A percentile compares a stretch with the other conserved stretches of the same genome.
Conservation (phyloP, 2,329 filamentous ascomycete genomes). For the Tolypocladium guangdongense region DNA sequence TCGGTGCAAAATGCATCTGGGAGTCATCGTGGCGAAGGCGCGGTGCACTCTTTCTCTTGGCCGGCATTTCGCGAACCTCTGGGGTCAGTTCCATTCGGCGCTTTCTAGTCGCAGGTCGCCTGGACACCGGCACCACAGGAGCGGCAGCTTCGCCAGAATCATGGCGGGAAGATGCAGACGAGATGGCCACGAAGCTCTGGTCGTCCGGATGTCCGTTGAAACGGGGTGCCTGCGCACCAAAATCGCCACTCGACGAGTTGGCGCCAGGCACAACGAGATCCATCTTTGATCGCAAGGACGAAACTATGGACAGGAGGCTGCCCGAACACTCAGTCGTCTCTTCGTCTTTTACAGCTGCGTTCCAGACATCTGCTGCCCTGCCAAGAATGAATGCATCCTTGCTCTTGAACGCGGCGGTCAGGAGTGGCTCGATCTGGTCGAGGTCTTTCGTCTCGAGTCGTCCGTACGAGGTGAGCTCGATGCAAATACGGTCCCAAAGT, state of each 20-base stretch:
- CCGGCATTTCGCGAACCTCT: conserved; percentile 12
- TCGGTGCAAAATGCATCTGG: conserved; percentile 64
- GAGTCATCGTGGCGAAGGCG: conserved; percentile 69
- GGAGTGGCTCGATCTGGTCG: conserved; percentile 39
- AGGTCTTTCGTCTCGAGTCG: conserved; percentile 33
- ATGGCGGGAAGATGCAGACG: conserved; percentile 17
- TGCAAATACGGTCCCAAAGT: conserved; percentile 40
- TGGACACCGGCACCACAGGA: conserved; percentile 7
- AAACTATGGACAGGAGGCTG: conserved; percentile 50
- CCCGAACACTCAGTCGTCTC: conserved; percentile 53
- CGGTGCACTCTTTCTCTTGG: conserved; percentile 27
- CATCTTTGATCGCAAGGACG: conserved; percentile 43
- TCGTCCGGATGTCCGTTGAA: conserved; percentile 43
- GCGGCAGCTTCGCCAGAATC: conserved; percentile 8
- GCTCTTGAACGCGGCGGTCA: conserved; percentile 46
- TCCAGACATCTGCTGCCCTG: conserved; percentile 51
- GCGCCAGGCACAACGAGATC: conserved; percentile 35
- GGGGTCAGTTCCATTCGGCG: conserved; percentile 17
- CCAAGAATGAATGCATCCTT: conserved; percentile 45
- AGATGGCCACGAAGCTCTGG: conserved; percentile 18
- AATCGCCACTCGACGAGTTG: conserved; percentile 25
- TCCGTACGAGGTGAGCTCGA: conserved; percentile 22
- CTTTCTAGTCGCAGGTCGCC: conserved; percentile 14
- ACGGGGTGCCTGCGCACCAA: conserved; percentile 25
- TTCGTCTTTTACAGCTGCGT: conserved; percentile 52